A percentile compares a stretch with the other conserved stretches of the same genome.
These are phyloP conservation scores for Stenogyne calaminthoides DNA, from an alignment of 305 asterid genomes.

Conservation along the genomic window DNA sequence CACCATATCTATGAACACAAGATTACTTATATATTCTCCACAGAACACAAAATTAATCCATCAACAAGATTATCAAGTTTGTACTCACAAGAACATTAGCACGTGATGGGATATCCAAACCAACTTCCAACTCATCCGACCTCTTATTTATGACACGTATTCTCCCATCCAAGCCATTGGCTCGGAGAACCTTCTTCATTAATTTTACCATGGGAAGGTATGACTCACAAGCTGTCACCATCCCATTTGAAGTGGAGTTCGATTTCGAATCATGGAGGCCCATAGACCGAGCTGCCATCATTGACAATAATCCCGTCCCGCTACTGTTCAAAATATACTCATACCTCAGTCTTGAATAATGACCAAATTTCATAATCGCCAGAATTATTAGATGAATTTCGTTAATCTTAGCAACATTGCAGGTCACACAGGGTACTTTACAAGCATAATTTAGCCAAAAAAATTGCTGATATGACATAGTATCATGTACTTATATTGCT, in stretches of 20 bases:
- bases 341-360: constrained; percentile 3
- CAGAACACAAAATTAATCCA: not conserved
- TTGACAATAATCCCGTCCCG: constrained; percentile 89
- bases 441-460: constrained; percentile 7
- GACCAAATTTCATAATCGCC: not conserved
- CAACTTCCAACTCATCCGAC: constrained; percentile 87
- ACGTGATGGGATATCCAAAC: constrained; percentile 70
- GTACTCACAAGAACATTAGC: constrained; percentile 89
- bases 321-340: constrained; percentile 56
- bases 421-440: not conserved
- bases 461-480: not conserved
- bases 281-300: constrained; percentile 97
- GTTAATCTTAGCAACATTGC: not conserved
- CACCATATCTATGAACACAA: not conserved
- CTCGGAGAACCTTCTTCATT: constrained; percentile 75
- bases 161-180: constrained; percentile 64
- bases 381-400: not conserved
- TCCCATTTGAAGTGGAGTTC: constrained; percentile 43
- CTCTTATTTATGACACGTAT: constrained; percentile 77
- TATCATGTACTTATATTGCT: too few species aligned
- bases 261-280: constrained; percentile 40
- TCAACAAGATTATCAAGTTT: not conserved
- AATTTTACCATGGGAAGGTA: constrained; percentile 98
- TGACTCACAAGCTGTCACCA: constrained; percentile 90
- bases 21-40: not conserved